phyloP scores from a whole-genome alignment of 164 flowering plant genomes.

The Stephania japonica region DNA sequence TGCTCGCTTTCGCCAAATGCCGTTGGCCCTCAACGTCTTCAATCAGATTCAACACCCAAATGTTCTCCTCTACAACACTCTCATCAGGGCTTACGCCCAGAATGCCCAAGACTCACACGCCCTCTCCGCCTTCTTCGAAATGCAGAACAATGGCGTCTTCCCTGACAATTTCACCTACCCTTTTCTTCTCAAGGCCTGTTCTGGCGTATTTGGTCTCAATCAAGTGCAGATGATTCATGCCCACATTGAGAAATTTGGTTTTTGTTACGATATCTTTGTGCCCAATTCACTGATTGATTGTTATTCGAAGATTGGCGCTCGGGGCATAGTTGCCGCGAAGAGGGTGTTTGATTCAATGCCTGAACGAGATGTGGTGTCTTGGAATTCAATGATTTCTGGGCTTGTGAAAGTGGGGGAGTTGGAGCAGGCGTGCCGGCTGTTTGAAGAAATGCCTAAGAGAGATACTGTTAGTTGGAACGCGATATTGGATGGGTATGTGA shows the following conservation, averaged over 20 bases:
- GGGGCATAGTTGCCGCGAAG: slow-evolving; percentile 42
- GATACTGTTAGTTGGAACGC: slow-evolving; percentile 83
- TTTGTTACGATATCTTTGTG: slow-evolving; percentile 55
- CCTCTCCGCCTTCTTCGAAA: slow-evolving; percentile 40
- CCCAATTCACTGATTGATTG: slow-evolving; percentile 68
- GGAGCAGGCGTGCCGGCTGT: slow-evolving; percentile 44
- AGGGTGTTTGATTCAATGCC: slow-evolving; percentile 51
- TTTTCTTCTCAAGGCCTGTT: slow-evolving; percentile 60
- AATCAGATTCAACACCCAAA: slow-evolving; percentile 42
- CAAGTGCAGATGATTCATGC: slow-evolving; percentile 56
- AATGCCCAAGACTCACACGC: slow-evolving; percentile 41
- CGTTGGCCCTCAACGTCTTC: slow-evolving; percentile 41
- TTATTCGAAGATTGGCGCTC: slow-evolving; percentile 51
- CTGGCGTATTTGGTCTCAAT: slow-evolving; percentile 25
- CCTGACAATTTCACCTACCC: slow-evolving; percentile 74
- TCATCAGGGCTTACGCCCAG: slow-evolving; percentile 53
- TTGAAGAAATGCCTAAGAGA: slow-evolving; percentile 77
- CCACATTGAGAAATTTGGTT: slow-evolving; percentile 52
- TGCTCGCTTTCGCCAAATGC: slow-evolving; percentile 53
- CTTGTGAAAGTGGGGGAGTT: slow-evolving; percentile 44
- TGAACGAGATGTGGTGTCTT: slow-evolving; percentile 56
- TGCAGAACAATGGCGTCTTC: slow-evolving; percentile 40
- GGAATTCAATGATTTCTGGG: slow-evolving; percentile 71
- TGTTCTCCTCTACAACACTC: slow-evolving; percentile 49
- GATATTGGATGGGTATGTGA: slow-evolving; percentile 64